These are phyloP conservation scores for Phytophthora hibernalis DNA, from an alignment of 352 stramenopile genomes.

Conservation along the genomic window DNA sequence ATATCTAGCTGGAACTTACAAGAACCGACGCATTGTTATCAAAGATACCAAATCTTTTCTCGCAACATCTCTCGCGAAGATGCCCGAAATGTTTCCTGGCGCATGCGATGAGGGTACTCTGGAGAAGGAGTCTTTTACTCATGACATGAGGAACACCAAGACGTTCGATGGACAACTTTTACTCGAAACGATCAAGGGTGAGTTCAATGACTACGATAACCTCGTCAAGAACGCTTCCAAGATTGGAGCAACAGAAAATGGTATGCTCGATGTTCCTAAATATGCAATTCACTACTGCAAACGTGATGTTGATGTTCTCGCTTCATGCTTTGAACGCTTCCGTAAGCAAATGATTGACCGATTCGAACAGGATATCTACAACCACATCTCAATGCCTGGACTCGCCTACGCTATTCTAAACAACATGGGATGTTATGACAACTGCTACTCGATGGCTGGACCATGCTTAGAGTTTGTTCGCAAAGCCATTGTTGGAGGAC, in stretches of 20 bases:
- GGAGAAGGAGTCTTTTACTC: conserved; percentile 16
- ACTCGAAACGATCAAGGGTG: neutral
- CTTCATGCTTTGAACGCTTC: conserved; percentile 8
- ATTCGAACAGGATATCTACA: conserved; percentile 7
- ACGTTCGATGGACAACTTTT: neutral
- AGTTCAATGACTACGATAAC: neutral
- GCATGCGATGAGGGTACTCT: neutral
- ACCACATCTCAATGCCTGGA: neutral
- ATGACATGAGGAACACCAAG: conserved; percentile 4
- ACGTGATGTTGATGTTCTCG: conserved; percentile 14
- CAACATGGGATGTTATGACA: conserved; percentile 16
- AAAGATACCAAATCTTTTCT: conserved; percentile 16
- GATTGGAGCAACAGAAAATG: neutral
- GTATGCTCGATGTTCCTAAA: conserved; percentile 5
- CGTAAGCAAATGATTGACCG: neutral
- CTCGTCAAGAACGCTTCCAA: conserved; percentile 7
- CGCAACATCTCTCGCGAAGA: neutral
- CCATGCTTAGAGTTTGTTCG: conserved; percentile 6
- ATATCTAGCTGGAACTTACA: conserved; percentile 2
- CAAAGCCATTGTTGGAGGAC: conserved; percentile 4
- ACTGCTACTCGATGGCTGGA: conserved; percentile 15
- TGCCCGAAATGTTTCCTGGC: conserved; percentile 11
- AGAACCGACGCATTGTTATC: conserved; percentile 3
- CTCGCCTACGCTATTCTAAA: conserved; percentile 8
- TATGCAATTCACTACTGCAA: conserved; percentile 20